Evolutionary conservation across 805 yeast species (phyloP), one percentile per base, ranked within the genome.

Genomic region (Cyberlindnera petersonii): DNA sequence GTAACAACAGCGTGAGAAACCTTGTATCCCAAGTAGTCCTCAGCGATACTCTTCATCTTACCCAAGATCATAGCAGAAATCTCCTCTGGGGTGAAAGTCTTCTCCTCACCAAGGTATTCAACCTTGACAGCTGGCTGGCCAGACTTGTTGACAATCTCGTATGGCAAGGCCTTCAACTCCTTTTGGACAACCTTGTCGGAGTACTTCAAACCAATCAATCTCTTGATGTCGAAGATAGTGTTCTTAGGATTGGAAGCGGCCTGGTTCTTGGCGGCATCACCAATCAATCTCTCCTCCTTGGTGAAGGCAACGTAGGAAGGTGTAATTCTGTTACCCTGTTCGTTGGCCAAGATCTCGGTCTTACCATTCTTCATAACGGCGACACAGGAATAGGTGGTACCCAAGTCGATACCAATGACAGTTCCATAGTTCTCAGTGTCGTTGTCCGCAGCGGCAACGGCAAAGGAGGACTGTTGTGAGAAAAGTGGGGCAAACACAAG

Each of bases 341-440:
- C 96, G 60, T 88, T 88, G 49, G 96, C 95, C 49, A 88, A 72
- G 55, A 88, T 88, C 61, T 88, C 97, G 36, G 91, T 95, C 59
- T 88, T 75, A 58, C 89, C 94, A 53, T 80, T 77, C 57, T 75
- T 76, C 83, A 79, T 77, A 33, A 77, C 87, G 53, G 96, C 97
- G 41, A 89, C 97, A 79, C 97, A 89, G 2, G 96, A 88, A 70
- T 89, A 89, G 3, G 97, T 89, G 46, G 97, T 89, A 64, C 98
- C 98, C 69, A 91, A 76, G 73, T 91, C 98, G 60, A 91, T 91
- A 69, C 98, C 95, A 52, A 86, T 85, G 33, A 84, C 91, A 43
- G 74, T 75, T 43, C 82, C 82, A 46, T 77, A 77, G 47, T 60
- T 66, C 31, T 74, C 77, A 5, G 61, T 60, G 30, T 48, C 46